Percentiles rank a stretch among this genome's conserved stretches.
Evolutionary conservation across 2,329 filamentous ascomycete species (phyloP).

Genomic region (Aspergillus spinulosporus): DNA sequence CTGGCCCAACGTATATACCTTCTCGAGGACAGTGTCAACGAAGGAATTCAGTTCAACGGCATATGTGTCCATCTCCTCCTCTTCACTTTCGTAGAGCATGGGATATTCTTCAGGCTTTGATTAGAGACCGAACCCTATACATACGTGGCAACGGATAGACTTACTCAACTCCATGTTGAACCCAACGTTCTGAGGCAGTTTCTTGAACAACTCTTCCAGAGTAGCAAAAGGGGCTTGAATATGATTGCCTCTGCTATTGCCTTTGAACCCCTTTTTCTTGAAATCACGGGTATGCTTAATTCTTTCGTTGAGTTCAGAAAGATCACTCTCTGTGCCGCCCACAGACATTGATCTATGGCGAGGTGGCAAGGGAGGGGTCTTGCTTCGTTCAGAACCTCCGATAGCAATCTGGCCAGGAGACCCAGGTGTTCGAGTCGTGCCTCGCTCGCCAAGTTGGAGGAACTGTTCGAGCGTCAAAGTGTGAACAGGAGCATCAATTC

Average conservation of each 20-base stretch:
- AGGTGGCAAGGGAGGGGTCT: constrained; percentile 10
- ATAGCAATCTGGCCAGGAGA: constrained; percentile 43
- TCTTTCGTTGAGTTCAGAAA: constrained; percentile 63
- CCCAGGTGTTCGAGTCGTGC: constrained; percentile 47
- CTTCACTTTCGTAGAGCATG: constrained; percentile 92
- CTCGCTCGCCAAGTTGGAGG: constrained; percentile 73
- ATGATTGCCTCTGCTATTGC: constrained; percentile 87
- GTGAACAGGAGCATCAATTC: constrained; percentile 94
- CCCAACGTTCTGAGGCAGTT: constrained; percentile 77
- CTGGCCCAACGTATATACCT: constrained; percentile 82
- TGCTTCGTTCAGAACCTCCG: constrained; percentile 15
- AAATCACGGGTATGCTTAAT: constrained; percentile 98
- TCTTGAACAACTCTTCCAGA: constrained; percentile 85
- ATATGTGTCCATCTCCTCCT: constrained; percentile 95
- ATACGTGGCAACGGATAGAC: constrained; percentile 27
- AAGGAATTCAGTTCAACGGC: constrained; percentile 95
- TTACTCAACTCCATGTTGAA: constrained; percentile 96
- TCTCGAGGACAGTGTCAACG: constrained; percentile 85
- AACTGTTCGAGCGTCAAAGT: constrained; percentile 91
- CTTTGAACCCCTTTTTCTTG: constrained; percentile 93
- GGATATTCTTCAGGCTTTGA: constrained; percentile 68
- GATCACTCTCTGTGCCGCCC: constrained; percentile 51
- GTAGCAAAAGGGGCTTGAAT: constrained; percentile 97
- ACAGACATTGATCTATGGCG: constrained; percentile 61
- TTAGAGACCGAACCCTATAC: constrained; percentile 23